phyloP scores from a whole-genome alignment of 768 basidiomycete species.

The Infundibulicybe gibba region DNA sequence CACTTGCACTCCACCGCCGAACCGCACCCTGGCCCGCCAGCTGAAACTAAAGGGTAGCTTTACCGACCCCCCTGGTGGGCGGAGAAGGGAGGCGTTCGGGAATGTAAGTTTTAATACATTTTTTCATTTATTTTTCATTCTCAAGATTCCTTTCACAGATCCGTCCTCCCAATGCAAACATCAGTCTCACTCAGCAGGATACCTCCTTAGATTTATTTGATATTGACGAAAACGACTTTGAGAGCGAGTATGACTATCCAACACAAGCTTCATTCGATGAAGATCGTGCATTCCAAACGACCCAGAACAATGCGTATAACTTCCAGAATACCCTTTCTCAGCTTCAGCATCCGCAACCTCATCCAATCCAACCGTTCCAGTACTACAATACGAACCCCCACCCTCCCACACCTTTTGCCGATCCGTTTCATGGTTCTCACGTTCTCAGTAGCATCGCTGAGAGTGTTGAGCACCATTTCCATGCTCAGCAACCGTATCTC shows the following conservation, averaged over 20 bases:
- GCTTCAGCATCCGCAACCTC: slow-evolving; percentile 20
- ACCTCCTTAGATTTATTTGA: slow-evolving; percentile 61
- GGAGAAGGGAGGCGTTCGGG: slow-evolving; percentile 41
- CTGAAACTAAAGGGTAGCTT: slow-evolving; percentile 66
- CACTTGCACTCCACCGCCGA: slow-evolving; percentile 67
- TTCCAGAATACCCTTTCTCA: slow-evolving; percentile 26
- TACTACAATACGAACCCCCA: background rate
- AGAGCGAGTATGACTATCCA: slow-evolving; percentile 37
- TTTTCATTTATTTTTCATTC: slow-evolving; percentile 22
- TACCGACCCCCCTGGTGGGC: slow-evolving; percentile 63
- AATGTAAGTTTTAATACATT: slow-evolving; percentile 21
- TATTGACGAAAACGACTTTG: slow-evolving; percentile 70
- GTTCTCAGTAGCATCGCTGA: slow-evolving; percentile 33
- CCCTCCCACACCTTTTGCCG: slow-evolving; percentile 25
- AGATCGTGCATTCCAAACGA: slow-evolving; percentile 28
- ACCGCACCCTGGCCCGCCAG: slow-evolving; percentile 47
- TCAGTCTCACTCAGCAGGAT: slow-evolving; percentile 25
- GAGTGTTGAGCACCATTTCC: slow-evolving; percentile 40
- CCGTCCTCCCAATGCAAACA: slow-evolving; percentile 23
- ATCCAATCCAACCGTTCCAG: slow-evolving; percentile 14
- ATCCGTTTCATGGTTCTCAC: slow-evolving; percentile 35
- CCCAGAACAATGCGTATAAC: slow-evolving; percentile 24
- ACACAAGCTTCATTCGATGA: slow-evolving; percentile 27
- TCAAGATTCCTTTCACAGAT: slow-evolving; percentile 18
- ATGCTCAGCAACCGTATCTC: slow-evolving; percentile 26